Evolutionary conservation across 2,329 filamentous ascomycete genomes (phyloP).

Genomic region (Tolypocladium ophioglossoides): DNA sequence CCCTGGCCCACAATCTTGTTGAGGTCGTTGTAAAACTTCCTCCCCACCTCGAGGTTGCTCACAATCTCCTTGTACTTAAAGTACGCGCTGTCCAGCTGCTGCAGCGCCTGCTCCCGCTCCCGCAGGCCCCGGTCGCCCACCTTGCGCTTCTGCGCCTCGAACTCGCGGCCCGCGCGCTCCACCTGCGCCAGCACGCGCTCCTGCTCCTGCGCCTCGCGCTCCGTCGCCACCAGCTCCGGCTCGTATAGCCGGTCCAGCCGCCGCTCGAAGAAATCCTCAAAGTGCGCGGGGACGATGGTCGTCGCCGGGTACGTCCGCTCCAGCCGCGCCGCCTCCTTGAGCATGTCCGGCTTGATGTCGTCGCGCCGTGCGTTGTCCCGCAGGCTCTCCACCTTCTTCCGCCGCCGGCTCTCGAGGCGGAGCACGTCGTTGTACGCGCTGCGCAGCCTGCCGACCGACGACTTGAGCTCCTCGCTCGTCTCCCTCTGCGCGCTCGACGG

Average conservation of each 20-base stretch:
- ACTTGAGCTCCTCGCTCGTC: constrained; percentile 71
- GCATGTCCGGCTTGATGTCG: constrained; percentile 77
- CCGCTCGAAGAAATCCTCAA: constrained; percentile 82
- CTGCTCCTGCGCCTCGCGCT: constrained; percentile 67
- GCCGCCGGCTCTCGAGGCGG: constrained; percentile 69
- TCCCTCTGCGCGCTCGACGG: constrained; percentile 72
- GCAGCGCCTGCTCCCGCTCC: constrained; percentile 77
- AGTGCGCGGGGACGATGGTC: constrained; percentile 75
- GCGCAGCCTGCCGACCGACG: constrained; percentile 66
- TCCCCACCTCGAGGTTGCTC: constrained; percentile 77
- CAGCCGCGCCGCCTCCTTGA: constrained; percentile 72
- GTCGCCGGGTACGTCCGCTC: constrained; percentile 82
- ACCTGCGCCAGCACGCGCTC: constrained; percentile 59
- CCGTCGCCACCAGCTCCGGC: constrained; percentile 58
- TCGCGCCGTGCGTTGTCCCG: constrained; percentile 73
- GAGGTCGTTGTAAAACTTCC: constrained; percentile 96
- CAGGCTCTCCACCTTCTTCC: constrained; percentile 68
- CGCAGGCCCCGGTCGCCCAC: constrained; percentile 50
- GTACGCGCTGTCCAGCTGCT: constrained; percentile 83
- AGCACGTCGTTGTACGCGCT: constrained; percentile 76
- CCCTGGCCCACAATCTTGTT: constrained; percentile 69
- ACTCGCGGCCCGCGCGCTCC: constrained; percentile 65
- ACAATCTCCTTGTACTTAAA: constrained; percentile 95
- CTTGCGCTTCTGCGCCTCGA: constrained; percentile 58
- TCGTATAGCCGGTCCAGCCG: constrained; percentile 70